Evolutionary conservation across 2,329 filamentous ascomycete species (phyloP).

Genomic region (Lachnellula cervina): DNA sequence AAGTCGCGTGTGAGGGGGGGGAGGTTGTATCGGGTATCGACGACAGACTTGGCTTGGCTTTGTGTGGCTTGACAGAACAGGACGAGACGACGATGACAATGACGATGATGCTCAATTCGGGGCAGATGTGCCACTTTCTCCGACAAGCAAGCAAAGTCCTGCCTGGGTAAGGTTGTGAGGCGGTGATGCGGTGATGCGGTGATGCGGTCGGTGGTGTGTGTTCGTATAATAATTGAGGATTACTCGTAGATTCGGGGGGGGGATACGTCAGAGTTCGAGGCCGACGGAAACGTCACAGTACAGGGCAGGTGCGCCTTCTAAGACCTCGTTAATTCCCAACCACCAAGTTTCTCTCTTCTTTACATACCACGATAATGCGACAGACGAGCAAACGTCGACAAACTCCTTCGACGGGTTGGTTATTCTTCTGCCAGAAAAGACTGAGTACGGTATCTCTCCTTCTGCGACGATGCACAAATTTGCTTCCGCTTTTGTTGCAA

Average conservation of each 20-base stretch:
- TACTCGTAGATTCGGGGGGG: not conserved
- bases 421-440: no score
- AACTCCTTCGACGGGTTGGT: no score
- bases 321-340: not conserved
- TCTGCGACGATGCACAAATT: not conserved
- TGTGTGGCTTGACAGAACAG: no score
- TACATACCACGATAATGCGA: not conserved
- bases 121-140: not conserved
- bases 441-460: not conserved
- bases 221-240: not conserved
- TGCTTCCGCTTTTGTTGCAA: not conserved
- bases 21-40: not conserved
- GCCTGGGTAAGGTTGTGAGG: not conserved
- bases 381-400: no score
- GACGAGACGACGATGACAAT: not conserved
- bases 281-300: not conserved
- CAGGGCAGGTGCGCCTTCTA: not conserved
- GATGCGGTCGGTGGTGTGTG: not conserved
- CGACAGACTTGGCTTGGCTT: not conserved
- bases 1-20: not conserved
- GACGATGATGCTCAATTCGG: not conserved
- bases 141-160: not conserved
- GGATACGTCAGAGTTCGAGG: not conserved
- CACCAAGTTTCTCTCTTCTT: not conserved
- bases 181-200: not conserved